Conservation (phyloP, 306 rosid species). For the Elaeagnus macrophylla region DNA sequence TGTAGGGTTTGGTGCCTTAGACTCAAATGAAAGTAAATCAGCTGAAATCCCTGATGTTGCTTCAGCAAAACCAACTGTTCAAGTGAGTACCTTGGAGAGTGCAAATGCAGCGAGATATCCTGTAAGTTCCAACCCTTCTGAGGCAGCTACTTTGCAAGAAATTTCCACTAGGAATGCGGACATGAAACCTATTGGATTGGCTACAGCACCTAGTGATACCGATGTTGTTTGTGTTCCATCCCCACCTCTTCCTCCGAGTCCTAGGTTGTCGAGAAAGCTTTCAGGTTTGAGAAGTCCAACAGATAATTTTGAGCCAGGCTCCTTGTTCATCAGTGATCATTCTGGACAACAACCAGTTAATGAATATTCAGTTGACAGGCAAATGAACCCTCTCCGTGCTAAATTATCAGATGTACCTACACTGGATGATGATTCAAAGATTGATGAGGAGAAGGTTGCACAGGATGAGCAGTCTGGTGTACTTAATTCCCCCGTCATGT, state of each 20-base stretch:
- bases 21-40: slow-evolving; percentile 43
- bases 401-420: slow-evolving; percentile 52
- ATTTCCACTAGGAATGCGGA: slow-evolving; percentile 42
- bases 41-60: slow-evolving; percentile 34
- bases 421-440: slow-evolving; percentile 46
- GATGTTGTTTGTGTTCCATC: slow-evolving; percentile 57
- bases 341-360: slow-evolving; percentile 52
- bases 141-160: slow-evolving; percentile 41
- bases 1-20: slow-evolving; percentile 51
- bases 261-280: slow-evolving; percentile 63
- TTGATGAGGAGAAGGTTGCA: slow-evolving; percentile 44
- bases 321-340: slow-evolving; percentile 34
- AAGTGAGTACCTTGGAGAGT: slow-evolving; percentile 39
- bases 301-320: slow-evolving; percentile 37
- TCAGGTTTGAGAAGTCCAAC: slow-evolving; percentile 74
- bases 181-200: slow-evolving; percentile 41
- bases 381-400: slow-evolving; percentile 42
- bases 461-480: slow-evolving; percentile 64
- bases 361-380: slow-evolving; percentile 68
- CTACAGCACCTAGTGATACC: slow-evolving; percentile 50
- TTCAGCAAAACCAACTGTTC: slow-evolving; percentile 49
- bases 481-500: slow-evolving; percentile 46
- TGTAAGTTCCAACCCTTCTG: slow-evolving; percentile 44
- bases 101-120: slow-evolving; percentile 46
- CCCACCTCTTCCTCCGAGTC: slow-evolving; percentile 79